Evolutionary conservation across 345 rosid genomes (phyloP).

Genomic region (Rhodamnia rubescens): DNA sequence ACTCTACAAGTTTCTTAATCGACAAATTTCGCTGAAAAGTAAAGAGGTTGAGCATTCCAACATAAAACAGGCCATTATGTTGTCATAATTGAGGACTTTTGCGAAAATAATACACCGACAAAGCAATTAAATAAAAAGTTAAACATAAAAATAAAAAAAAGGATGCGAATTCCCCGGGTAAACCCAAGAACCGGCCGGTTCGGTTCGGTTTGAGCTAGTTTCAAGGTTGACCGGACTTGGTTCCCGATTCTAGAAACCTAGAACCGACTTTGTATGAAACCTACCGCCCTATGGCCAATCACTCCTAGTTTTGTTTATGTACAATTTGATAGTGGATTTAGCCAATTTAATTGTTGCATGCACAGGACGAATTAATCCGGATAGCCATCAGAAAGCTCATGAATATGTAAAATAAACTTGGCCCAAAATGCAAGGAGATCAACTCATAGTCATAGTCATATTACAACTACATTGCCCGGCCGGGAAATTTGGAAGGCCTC

Average conservation of each 20-base stretch:
- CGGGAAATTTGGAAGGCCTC: not conserved
- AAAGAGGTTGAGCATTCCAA: not conserved
- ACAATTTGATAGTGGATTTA: not conserved
- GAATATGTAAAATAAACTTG: not conserved
- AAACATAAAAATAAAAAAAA: not conserved
- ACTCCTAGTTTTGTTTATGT: not conserved
- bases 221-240: accelerated
- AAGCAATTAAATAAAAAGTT: not conserved
- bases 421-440: not conserved
- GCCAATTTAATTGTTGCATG: not conserved
- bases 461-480: not conserved
- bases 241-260: not conserved
- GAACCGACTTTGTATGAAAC: not conserved
- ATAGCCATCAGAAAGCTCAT: not conserved
- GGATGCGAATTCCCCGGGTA: not conserved
- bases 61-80: not conserved
- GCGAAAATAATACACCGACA: not conserved
- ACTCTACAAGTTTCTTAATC: not conserved
- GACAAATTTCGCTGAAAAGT: not conserved
- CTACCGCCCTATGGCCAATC: not conserved
- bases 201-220: accelerated
- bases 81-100: not conserved
- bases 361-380: not conserved
- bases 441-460: not conserved
- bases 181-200: accelerated